These are phyloP conservation scores for Cladophialophora carrionii DNA, from an alignment of 2,329 filamentous ascomycete genomes.

Conservation along the genomic window DNA sequence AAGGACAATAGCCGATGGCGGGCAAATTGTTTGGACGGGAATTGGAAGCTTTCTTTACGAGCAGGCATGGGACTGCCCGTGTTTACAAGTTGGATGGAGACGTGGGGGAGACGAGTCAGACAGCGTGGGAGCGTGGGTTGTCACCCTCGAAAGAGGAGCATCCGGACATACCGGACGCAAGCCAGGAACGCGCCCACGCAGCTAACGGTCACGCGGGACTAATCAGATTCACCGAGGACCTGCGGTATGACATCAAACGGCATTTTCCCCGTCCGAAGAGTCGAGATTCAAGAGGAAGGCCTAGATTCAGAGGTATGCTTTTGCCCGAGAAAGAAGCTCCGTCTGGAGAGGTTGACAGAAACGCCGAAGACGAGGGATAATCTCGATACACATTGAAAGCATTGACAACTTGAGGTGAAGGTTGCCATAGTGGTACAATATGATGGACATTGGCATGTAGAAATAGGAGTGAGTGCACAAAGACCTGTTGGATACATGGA, in stretches of 20 bases:
- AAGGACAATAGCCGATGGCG: conserved; percentile 9
- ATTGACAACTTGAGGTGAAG: background rate
- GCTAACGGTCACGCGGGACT: conserved; percentile 16
- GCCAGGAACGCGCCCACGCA: conserved; percentile 11
- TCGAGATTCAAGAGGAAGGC: background rate
- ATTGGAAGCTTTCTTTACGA: background rate
- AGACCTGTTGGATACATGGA: background rate
- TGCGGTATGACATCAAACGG: conserved; percentile 1
- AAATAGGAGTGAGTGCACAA: background rate
- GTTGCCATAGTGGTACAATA: background rate
- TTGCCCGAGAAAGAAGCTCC: background rate
- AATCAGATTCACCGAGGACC: background rate
- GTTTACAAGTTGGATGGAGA: background rate
- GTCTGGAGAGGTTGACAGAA: background rate
- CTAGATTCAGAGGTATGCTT: background rate
- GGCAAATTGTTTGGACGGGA: background rate
- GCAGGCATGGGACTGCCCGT: background rate
- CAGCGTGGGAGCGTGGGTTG: conserved; percentile 16
- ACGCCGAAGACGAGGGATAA: background rate
- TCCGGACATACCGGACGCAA: conserved; percentile 11
- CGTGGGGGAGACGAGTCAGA: conserved; percentile 13
- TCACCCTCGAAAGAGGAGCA: background rate
- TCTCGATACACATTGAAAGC: background rate
- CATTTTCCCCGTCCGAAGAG: background rate
- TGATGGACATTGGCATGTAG: background rate